Evolutionary conservation across 495 filamentous ascomycete species (phyloP).

Genomic region (Durotheca rogersii): DNA sequence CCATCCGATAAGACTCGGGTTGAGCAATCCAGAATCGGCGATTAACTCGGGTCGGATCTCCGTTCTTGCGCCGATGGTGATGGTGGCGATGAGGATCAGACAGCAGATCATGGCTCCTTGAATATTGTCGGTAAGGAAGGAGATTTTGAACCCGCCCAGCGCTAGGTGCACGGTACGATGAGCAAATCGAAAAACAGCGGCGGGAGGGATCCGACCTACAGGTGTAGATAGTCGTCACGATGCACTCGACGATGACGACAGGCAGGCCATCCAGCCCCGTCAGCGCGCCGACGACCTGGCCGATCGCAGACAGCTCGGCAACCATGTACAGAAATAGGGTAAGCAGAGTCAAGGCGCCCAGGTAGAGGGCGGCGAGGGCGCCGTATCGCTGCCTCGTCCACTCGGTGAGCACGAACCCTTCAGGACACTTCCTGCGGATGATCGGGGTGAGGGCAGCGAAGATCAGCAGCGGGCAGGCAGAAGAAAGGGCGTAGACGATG

Average conservation of each 20-base stretch:
- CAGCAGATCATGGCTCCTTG: slow-evolving; percentile 71
- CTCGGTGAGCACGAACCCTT: slow-evolving; percentile 77
- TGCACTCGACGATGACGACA: slow-evolving; percentile 68
- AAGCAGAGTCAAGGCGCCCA: slow-evolving; percentile 70
- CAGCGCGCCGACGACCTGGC: slow-evolving; percentile 69
- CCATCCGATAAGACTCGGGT: slow-evolving; percentile 67
- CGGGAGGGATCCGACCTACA: slow-evolving; percentile 49
- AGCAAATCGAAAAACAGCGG: slow-evolving; percentile 4
- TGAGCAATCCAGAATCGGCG: slow-evolving; percentile 58
- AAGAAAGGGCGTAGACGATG: slow-evolving; percentile 68
- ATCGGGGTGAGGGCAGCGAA: slow-evolving; percentile 71
- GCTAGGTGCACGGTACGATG: slow-evolving; percentile 44
- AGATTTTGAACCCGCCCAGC: slow-evolving; percentile 72
- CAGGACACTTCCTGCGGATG: slow-evolving; percentile 69
- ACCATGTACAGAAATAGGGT: slow-evolving; percentile 83
- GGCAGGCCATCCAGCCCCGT: slow-evolving; percentile 73
- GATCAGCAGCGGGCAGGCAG: slow-evolving; percentile 63
- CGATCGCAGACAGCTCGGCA: slow-evolving; percentile 69
- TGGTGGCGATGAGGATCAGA: slow-evolving; percentile 67
- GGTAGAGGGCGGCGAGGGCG: slow-evolving; percentile 59
- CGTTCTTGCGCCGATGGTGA: slow-evolving; percentile 69
- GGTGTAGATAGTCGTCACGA: slow-evolving; percentile 74
- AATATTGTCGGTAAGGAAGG: slow-evolving; percentile 76
- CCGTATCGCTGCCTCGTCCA: slow-evolving; percentile 77
- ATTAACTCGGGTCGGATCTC: slow-evolving; percentile 67